phyloP scores from a whole-genome alignment of 192 early-diverging fungal genomes.

The Phycomyces nitens region DNA sequence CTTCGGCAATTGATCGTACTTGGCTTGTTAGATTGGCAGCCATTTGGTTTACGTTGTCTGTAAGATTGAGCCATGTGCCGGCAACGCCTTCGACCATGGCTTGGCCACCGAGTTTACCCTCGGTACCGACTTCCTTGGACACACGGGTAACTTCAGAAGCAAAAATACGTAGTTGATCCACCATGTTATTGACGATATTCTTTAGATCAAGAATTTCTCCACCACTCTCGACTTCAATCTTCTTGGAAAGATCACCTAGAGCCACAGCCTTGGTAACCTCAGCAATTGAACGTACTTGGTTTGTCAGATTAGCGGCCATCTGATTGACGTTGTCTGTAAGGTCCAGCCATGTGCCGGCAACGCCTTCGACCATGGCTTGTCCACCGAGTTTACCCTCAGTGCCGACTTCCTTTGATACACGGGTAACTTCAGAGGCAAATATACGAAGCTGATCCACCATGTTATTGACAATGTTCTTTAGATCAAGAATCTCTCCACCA shows the following conservation, averaged over 20 bases:
- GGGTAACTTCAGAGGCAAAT: conserved; percentile 34
- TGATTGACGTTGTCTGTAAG: conserved; percentile 53
- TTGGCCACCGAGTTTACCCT: conserved; percentile 74
- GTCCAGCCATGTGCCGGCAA: conserved; percentile 51
- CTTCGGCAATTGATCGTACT: conserved; percentile 64
- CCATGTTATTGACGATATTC: conserved; percentile 58
- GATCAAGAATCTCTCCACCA: conserved; percentile 61
- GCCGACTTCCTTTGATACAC: conserved; percentile 34
- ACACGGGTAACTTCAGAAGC: conserved; percentile 61
- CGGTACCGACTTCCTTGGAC: conserved; percentile 60
- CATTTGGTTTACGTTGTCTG: conserved; percentile 65
- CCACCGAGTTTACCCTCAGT: conserved; percentile 44
- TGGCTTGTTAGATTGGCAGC: conserved; percentile 59
- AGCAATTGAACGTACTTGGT: conserved; percentile 48
- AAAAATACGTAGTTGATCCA: conserved; percentile 52
- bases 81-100: conserved; percentile 66
- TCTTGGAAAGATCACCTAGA: conserved; percentile 54
- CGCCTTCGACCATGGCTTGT: conserved; percentile 36
- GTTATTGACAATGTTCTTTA: conserved; percentile 62
- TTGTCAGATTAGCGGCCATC: conserved; percentile 53
- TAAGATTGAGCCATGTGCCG: conserved; percentile 75
- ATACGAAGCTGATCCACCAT: conserved; percentile 60
- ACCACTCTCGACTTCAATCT: conserved; percentile 44
- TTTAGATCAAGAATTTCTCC: conserved; percentile 57
- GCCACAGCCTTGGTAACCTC: conserved; percentile 47